phyloP scores from a whole-genome alignment of 176 grass and related monocot species.

The Avena sativa region DNA sequence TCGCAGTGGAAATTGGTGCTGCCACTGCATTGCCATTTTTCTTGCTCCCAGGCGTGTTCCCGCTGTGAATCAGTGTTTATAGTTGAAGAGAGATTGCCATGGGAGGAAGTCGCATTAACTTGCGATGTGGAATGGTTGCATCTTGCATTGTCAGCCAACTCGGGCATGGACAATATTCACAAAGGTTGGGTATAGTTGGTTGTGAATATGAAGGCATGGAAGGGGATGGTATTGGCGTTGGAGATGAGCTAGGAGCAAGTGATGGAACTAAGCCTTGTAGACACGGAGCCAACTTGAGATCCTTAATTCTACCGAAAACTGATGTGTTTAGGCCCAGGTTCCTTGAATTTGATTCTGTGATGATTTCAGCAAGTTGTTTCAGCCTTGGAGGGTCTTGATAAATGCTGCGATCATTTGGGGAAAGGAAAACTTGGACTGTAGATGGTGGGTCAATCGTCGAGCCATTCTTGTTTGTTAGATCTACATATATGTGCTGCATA shows the following conservation, averaged over 20 bases:
- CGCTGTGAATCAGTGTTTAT: not conserved
- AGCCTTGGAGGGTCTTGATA: conserved; percentile 14
- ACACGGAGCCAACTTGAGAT: conserved; percentile 39
- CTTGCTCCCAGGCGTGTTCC: not conserved
- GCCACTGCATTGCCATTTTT: conserved; percentile 20
- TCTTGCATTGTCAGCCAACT: conserved; percentile 18
- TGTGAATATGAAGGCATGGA: conserved; percentile 26
- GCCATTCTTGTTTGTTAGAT: conserved; percentile 56
- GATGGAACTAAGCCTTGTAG: conserved; percentile 23
- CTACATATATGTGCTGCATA: conserved; percentile 41
- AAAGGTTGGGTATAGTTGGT: not conserved
- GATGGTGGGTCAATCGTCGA: conserved; percentile 49
- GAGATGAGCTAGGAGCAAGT: conserved; percentile 32
- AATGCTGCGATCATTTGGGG: not conserved
- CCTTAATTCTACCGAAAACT: conserved; percentile 45
- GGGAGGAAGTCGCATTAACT: conserved; percentile 11
- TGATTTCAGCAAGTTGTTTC: conserved; percentile 41
- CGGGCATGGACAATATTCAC: conserved; percentile 34
- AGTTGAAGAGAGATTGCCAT: not conserved
- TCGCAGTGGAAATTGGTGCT: not conserved
- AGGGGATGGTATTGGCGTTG: conserved; percentile 15
- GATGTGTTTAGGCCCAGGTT: conserved; percentile 48
- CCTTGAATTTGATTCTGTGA: conserved; percentile 26
- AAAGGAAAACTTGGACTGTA: conserved; percentile 44
- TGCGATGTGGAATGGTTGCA: conserved; percentile 36